A percentile compares a stretch with the other conserved stretches of the same genome.
Evolutionary conservation across 129 eudicot genomes (phyloP).

Genomic region (sunflower (Helianthus annuus)): HanXRQr2.0-SUNRISE NC_035440.2:100361235-100361734

Average conservation of each 20-base stretch:
- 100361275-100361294: slow-evolving; percentile 78
- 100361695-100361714: slow-evolving; percentile 66
- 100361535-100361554: slow-evolving; percentile 81
- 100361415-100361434: slow-evolving; percentile 98
- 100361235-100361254: slow-evolving; percentile 82
- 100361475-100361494: slow-evolving; percentile 55
- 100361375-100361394: slow-evolving; percentile 75
- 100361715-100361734: slow-evolving; percentile 72
- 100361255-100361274: slow-evolving; percentile 63
- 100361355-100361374: slow-evolving; percentile 67
- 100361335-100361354: slow-evolving; percentile 92
- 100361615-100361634: slow-evolving; percentile 53
- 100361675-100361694: slow-evolving; percentile 72
- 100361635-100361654: slow-evolving; percentile 56
- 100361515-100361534: slow-evolving; percentile 82
- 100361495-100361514: slow-evolving; percentile 53
- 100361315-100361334: slow-evolving; percentile 99
- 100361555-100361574: slow-evolving; percentile 85
- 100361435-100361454: slow-evolving; percentile 94
- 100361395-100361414: slow-evolving; percentile 74
- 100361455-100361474: slow-evolving; percentile 90
- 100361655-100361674: slow-evolving; percentile 70
- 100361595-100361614: slow-evolving; percentile 88
- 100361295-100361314: slow-evolving; percentile 94
- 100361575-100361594: slow-evolving; percentile 93